Base-by-base conservation (phyloP, 768 basidiomycete genomes). In the Chalciporus chontae region DNA sequence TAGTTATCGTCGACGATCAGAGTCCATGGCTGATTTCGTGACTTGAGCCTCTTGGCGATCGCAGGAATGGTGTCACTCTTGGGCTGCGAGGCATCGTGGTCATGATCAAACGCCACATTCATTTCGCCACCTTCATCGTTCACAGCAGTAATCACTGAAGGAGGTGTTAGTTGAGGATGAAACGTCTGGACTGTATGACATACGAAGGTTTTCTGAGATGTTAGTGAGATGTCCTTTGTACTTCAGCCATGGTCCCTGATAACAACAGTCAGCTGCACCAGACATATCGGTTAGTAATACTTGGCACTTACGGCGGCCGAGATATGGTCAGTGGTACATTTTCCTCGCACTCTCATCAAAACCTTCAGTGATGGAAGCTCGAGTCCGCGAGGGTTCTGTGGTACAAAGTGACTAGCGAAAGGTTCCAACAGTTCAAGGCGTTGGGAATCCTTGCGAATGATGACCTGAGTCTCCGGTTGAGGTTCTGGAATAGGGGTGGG, bases 261-360 rank as follows among this genome's bases (percentile, higher is more conserved):
- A 39, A 52, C 19, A 36, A 52, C 13, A 31, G 21, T 53, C 9
- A 38, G 23, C 52, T 37, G 51, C 38, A 31, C 23, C 43, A 29
- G 48, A 29, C 48, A 19, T 14, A 31, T 18, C 26, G 27, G 7
- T 31, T n/a, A 5, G 29, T 27, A 38, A 41, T 43, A 18, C 14
- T 27, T n/a, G 36, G 5, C 15, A 71, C 84, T 44, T 58, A 90
- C 89, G 27, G 96, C 96, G 34, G 96, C 96, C 29, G 90, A 94
- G 50, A 98, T 99, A 65, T 98, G 96, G 63, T 99, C 96, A 15
- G 96, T 99, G 11, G 96, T 99, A 68, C 96, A 99, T 71, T 99
- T 98, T n/a, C 96, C 96, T 56, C 90, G 76, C 7, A 98, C 91
- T 26, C 93, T 75, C 79, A 98, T 82, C 43, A 99, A 68, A 45